phyloP scores from a whole-genome alignment of 2,329 filamentous ascomycete species.

The Plenodomus lindquistii region DNA sequence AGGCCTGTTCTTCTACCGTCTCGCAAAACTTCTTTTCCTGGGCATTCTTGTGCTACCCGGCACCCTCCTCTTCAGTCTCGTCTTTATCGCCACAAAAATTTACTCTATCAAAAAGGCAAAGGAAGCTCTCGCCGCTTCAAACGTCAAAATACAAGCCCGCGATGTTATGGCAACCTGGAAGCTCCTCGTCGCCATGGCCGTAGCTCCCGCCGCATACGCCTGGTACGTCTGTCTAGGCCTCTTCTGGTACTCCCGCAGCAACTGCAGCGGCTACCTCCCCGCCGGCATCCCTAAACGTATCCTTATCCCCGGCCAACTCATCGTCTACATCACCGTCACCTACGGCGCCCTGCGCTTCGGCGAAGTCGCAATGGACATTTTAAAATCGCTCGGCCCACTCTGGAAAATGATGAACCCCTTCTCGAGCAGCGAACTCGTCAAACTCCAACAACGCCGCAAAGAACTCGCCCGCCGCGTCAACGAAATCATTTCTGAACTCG shows the following conservation, averaged over 20 bases:
- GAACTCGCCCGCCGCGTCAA: conserved; percentile 82
- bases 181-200: conserved; percentile 45
- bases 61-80: conserved; percentile 73
- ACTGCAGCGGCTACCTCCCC: conserved; percentile 80
- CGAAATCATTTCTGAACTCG: conserved; percentile 89
- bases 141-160: conserved; percentile 45
- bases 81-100: conserved; percentile 44
- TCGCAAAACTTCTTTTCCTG: conserved; percentile 76
- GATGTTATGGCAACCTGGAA: conserved; percentile 50
- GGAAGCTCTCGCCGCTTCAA: conserved; percentile 46
- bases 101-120: conserved; percentile 45
- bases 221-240: conserved; percentile 39
- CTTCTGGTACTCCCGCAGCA: conserved; percentile 57
- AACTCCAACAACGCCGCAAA: conserved; percentile 72
- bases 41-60: conserved; percentile 83
- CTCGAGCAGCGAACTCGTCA: conserved; percentile 80
- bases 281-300: conserved; percentile 71
- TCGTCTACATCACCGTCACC: conserved; percentile 84
- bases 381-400: conserved; percentile 90
- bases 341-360: conserved; percentile 93
- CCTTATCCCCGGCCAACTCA: conserved; percentile 69
- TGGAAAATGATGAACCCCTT: conserved; percentile 82
- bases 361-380: conserved; percentile 98
- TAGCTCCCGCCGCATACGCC: conserved; percentile 40
- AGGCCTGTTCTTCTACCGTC: conserved; percentile 75